Evolutionary conservation across 129 eudicot genomes (phyloP), one percentile per base, ranked within the genome.

Genomic region (Helianthus tuberosus): DNA sequence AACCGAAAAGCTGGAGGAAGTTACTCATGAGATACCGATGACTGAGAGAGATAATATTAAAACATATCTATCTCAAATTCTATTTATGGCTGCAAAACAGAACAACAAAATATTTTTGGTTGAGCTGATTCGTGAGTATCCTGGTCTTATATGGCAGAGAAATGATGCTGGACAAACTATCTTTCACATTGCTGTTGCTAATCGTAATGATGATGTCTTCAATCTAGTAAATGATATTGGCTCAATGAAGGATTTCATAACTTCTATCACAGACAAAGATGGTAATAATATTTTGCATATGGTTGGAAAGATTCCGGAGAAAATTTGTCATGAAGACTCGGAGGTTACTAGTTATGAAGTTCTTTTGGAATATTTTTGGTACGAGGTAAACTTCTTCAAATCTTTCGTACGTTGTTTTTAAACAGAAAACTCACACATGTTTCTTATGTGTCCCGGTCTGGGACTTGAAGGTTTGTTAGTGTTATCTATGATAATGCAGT

Each of bases 281-380:
- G 64, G 64, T 0, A 84, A 84, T 47, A 77, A 73, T 12, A 73
- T 81, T 60, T 39, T 84, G 38, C 89, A 84, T 70, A 63, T 81
- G 50, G 85, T 68, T 46, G 86, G 67, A 20, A 81, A 35, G 66
- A 38, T 12, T 15, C 72, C 86, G 15, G 48, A 65, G 1, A 74
- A 38, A 53, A 41, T 66, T 65, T 71, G 46, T 50, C 55, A 62
- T 2, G 46, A 68, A 47, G 27, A 46, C 32, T 69, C 69, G 4
- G 66, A 77, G 0, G 78, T 81, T 11, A 78, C 70, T 17, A 75
- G 75, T 27, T 77, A 80, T 12, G 81, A 80, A 36, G 76, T 84
- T 82, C 83, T 77, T 38, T 43, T 66, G 3, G 85, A 84, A 36
- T 15, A 76, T 4, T 20, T 72, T 16, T 84, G 88, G 88, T 81